phyloP scores from a whole-genome alignment of 805 yeast genomes.

The Candida ulmi region DNA sequence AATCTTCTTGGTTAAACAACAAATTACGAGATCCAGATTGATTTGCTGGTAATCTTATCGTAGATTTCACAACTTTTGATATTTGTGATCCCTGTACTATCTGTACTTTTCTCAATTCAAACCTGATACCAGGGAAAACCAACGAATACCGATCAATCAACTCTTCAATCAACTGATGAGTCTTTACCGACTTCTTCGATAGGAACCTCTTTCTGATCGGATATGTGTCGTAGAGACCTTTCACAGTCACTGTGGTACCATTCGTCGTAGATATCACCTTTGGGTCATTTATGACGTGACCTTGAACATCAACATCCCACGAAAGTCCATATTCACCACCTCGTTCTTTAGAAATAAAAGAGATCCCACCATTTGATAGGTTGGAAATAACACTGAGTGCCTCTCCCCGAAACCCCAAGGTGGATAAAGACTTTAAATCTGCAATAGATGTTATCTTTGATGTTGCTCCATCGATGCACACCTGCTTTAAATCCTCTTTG shows the following conservation, averaged over 20 bases:
- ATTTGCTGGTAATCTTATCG: neutral
- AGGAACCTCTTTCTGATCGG: conserved; percentile 28
- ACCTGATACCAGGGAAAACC: conserved; percentile 25
- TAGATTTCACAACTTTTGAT: too few relatives aligned
- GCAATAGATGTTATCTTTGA: conserved; percentile 30
- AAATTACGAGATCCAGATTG: neutral
- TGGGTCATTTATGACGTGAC: conserved; percentile 34
- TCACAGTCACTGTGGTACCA: conserved; percentile 33
- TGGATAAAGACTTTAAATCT: conserved; percentile 25
- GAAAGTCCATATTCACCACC: conserved; percentile 15
- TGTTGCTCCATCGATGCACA: conserved; percentile 36
- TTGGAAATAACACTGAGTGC: conserved; percentile 36
- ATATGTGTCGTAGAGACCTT: conserved; percentile 26
- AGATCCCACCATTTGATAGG: conserved; percentile 19
- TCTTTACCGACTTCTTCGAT: conserved; percentile 14
- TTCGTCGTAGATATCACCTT: conserved; percentile 11
- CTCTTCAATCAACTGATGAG: conserved; percentile 7
- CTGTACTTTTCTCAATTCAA: conserved; percentile 15
- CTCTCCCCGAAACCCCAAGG: conserved; percentile 48
- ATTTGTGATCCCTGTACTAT: neutral
- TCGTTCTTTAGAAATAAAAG: conserved; percentile 24
- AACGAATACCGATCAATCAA: conserved; percentile 28
- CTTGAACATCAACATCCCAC: conserved; percentile 2
- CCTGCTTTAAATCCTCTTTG: conserved; percentile 22
- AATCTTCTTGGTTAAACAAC: neutral